Evolutionary conservation across 2,329 filamentous ascomycete species (phyloP), one percentile per base, ranked within the genome.

Genomic region (Blumeria hordei): DNA sequence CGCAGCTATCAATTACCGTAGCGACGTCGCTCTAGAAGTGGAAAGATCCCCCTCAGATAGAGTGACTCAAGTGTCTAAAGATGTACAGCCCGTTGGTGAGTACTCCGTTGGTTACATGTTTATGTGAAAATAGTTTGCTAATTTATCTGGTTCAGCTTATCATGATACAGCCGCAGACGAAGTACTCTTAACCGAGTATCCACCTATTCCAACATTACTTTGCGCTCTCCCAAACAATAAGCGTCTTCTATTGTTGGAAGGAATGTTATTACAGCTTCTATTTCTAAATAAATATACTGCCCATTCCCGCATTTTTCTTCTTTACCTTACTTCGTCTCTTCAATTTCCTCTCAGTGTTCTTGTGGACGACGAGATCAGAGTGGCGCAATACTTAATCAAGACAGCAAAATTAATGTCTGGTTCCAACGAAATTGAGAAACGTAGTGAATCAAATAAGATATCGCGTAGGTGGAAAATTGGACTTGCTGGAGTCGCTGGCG

Each of bases 381-480:
- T 94, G 12, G 85, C 86, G 0, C 75, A 78, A 55, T 83, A 80
- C 0, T 70, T 96, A 0, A 75, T 92, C 0, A 77, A 83, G 60
- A 80, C 84, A 37, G 84, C 85, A n/a, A 76, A 83, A 59, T 75
- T 80, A 21, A 77, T 86, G 63, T 77, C 76, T 0, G 74, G 75
- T 1, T 79, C 82, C 41, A 75, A 82, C 47, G 87, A 92, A 65
- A 80, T 80, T 0, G 77, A 83, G 63, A 84, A 83, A 64, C 78
- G 82, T 55, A 75, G 75, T 12, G 80, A 88, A 59, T 76, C 85
- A 57, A 84, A 83, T 55, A 78, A 84, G 60, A 69, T 75, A 8
- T 73, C 77, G 18, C 73, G 88, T 8, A 83, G 83, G 65, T 94
- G 86, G 85, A 95, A 94, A 65, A 87, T 95, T 18, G 87, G 88